Evolutionary conservation across 208 protist species (phyloP).

Genomic region (Leishmania gerbilli): DNA sequence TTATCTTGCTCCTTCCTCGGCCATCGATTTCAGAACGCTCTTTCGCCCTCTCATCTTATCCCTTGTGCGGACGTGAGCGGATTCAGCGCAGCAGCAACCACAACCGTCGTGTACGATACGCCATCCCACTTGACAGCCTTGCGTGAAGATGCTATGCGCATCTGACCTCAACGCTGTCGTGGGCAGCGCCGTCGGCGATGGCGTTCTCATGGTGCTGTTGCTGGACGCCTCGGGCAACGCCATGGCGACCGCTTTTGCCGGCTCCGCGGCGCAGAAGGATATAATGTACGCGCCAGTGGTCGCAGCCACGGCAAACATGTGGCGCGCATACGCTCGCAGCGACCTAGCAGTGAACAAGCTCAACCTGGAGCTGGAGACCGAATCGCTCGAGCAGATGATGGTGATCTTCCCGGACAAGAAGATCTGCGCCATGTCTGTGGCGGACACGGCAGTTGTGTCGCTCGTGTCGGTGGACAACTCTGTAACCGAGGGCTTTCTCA

Average conservation of each 20-base stretch:
- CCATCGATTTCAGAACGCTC: neutral
- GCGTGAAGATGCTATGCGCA: slow-evolving; percentile 66
- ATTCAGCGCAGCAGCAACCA: neutral
- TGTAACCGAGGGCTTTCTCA: slow-evolving; percentile 76
- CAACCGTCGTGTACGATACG: neutral
- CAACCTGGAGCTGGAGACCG: slow-evolving; percentile 52
- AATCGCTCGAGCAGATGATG: slow-evolving; percentile 80
- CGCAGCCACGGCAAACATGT: slow-evolving; percentile 74
- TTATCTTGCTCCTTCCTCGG: neutral
- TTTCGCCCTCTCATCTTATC: neutral
- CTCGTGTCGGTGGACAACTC: slow-evolving; percentile 34
- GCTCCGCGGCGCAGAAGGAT: slow-evolving; percentile 22
- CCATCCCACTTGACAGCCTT: neutral
- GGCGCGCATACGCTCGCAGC: slow-evolving; percentile 67
- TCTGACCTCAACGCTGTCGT: slow-evolving; percentile 60
- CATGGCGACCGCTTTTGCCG: slow-evolving; percentile 50
- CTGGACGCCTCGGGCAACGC: slow-evolving; percentile 59
- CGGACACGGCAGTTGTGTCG: slow-evolving; percentile 55
- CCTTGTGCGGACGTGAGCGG: neutral
- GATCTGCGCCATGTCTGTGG: slow-evolving; percentile 80
- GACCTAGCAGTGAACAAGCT: slow-evolving; percentile 68
- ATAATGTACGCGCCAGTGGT: slow-evolving; percentile 52
- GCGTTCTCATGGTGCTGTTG: slow-evolving; percentile 57
- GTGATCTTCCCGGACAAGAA: slow-evolving; percentile 63
- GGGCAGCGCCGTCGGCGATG: slow-evolving; percentile 47